Percentiles rank a stretch among this genome's conserved stretches.
These are phyloP conservation scores for Spergularia bocconei DNA, from an alignment of 148 eudicot species.

Conservation along the genomic window DNA sequence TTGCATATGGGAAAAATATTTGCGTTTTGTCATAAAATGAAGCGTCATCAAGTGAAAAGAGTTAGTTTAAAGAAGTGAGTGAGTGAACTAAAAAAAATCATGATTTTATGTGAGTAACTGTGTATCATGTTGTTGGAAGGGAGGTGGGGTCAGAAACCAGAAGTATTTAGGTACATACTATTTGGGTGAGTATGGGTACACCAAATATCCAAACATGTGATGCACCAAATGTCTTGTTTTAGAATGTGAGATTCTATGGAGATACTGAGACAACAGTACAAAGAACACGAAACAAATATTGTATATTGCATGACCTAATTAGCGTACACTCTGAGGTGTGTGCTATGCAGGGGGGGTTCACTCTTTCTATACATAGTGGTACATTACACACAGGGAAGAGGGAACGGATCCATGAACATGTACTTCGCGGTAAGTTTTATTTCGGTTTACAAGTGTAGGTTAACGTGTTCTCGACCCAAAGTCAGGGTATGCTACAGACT, in stretches of 20 bases:
- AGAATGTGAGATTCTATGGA: constrained; percentile 26
- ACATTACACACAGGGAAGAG: no score
- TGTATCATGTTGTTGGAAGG: constrained; percentile 4
- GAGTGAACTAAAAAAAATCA: no score
- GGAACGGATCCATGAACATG: no score
- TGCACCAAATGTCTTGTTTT: constrained; percentile 22
- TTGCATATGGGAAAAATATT: no score
- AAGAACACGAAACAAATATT: constrained; percentile 16
- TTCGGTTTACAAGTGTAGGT: no score
- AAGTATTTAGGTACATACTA: constrained; percentile 18
- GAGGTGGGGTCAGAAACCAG: constrained; percentile 11
- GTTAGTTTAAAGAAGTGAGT: no score
- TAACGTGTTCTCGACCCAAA: no score
- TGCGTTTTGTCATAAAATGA: no score
- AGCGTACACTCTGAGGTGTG: constrained; percentile 22
- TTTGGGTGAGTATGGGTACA: constrained; percentile 25
- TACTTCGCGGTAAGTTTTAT: no score
- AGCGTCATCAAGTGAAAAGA: no score
- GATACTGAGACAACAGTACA: constrained; percentile 16
- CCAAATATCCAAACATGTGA: constrained; percentile 28
- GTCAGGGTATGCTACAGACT: no score
- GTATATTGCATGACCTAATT: constrained; percentile 29
- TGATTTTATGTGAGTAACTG: neutral
- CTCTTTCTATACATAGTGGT: neutral
- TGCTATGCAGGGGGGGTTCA: neutral